Evolutionary conservation across 192 early-diverging fungal genomes (phyloP).

Genomic region (Backusella australiensis): DNA sequence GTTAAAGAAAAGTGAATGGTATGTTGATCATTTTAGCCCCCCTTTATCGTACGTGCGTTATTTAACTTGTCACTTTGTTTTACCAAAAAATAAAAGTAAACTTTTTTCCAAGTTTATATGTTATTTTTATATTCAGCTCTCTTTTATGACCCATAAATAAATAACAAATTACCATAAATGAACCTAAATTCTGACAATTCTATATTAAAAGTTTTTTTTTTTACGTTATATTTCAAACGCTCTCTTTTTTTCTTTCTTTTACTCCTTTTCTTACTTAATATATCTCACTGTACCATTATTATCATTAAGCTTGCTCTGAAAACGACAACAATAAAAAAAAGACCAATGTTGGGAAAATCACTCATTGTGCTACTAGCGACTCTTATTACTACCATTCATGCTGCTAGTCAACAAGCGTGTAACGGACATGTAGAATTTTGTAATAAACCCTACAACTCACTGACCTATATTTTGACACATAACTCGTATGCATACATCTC

Average conservation of each 20-base stretch:
- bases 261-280: neutral
- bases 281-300: neutral
- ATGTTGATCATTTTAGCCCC: neutral
- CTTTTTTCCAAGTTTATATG: neutral
- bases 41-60: neutral
- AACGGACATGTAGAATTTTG: conserved; percentile 72
- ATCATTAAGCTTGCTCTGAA: neutral
- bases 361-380: neutral
- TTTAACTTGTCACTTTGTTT: neutral
- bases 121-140: neutral
- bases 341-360: neutral
- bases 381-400: neutral
- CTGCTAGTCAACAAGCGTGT: conserved; percentile 40
- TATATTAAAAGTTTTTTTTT: neutral
- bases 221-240: neutral
- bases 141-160: neutral
- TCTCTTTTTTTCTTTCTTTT: neutral
- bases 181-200: conserved; percentile 2
- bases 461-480: conserved; percentile 74
- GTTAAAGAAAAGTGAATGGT: neutral
- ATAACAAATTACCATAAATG: neutral
- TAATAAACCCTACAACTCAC: conserved; percentile 53
- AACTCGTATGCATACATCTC: conserved; percentile 62
- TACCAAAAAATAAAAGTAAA: neutral
- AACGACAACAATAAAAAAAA: neutral